Conservation (phyloP, 352 stramenopile genomes). For the Pythium aristosporum region DNA sequence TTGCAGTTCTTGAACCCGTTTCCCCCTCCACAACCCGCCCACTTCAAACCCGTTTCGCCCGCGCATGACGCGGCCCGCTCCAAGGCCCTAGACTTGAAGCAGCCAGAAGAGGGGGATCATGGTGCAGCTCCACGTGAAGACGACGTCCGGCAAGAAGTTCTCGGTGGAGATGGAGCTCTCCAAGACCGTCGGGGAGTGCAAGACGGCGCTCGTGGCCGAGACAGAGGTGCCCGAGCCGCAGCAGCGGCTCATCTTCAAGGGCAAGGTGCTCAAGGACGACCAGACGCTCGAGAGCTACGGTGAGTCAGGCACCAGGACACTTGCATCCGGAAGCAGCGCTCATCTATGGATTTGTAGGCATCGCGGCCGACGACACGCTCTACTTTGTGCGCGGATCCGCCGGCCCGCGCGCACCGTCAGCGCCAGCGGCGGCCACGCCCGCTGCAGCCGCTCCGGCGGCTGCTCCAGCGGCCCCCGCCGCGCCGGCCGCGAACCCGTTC, state of each 20-base stretch:
- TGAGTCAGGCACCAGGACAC: too few relatives aligned
- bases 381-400: slow-evolving; percentile 83
- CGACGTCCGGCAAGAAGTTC: slow-evolving; percentile 79
- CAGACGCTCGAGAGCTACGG: slow-evolving; percentile 81
- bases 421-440: slow-evolving; percentile 24
- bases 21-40: background rate
- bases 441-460: slow-evolving; percentile 26
- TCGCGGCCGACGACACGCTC: slow-evolving; percentile 76
- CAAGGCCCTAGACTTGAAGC: slow-evolving; percentile 15
- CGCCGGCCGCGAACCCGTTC: slow-evolving; percentile 44
- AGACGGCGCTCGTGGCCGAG: slow-evolving; percentile 61
- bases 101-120: slow-evolving; percentile 29
- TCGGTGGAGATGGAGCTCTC: slow-evolving; percentile 72
- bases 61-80: slow-evolving; percentile 1
- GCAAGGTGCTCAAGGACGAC: slow-evolving; percentile 91
- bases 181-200: slow-evolving; percentile 71
- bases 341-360: slow-evolving; percentile 32
- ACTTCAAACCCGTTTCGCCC: slow-evolving; percentile 5
- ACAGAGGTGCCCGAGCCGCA: slow-evolving; percentile 73
- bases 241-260: slow-evolving; percentile 89
- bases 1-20: background rate
- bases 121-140: slow-evolving; percentile 84
- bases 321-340: background rate
- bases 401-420: slow-evolving; percentile 26
- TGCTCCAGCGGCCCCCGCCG: slow-evolving; percentile 16